A percentile compares a stretch with the other conserved stretches of the same genome.
Evolutionary conservation across 768 basidiomycete genomes (phyloP).

Genomic region (Kwoniella pini): DNA sequence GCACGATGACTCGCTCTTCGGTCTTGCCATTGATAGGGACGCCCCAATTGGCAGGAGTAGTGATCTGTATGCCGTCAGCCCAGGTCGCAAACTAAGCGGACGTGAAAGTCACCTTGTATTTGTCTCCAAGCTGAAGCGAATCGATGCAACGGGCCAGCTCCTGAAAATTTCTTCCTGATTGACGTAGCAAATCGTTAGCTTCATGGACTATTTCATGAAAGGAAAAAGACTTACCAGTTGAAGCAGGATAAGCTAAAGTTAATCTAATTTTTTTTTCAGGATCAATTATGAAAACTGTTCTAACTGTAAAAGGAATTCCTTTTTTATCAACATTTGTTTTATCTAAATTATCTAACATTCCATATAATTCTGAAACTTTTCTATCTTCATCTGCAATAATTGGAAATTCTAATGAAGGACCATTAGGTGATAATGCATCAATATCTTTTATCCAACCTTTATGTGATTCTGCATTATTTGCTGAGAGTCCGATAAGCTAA

Average conservation of each 20-base stretch:
- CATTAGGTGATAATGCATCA: conserved; percentile 60
- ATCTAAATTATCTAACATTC: conserved; percentile 96
- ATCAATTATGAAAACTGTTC: conserved; percentile 96
- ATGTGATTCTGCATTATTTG: conserved; percentile 84
- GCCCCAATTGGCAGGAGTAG: conserved; percentile 71
- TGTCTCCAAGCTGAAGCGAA: conserved; percentile 77
- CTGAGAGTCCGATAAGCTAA: conserved; percentile 66
- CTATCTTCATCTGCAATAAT: conserved; percentile 94
- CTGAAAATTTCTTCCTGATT: conserved; percentile 42
- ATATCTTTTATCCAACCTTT: conserved; percentile 77
- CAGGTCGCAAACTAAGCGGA: no score
- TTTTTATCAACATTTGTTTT: conserved; percentile 66
- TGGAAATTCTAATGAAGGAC: conserved; percentile 82
- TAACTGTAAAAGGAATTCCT: conserved; percentile 88
- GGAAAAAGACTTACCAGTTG: conserved; percentile 66
- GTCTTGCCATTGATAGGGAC: no score
- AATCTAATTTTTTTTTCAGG: conserved; percentile 93
- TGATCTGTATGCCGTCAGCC: no score
- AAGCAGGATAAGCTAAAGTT: conserved; percentile 87
- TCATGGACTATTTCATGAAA: conserved; percentile 59
- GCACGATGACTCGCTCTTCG: conserved; percentile 89
- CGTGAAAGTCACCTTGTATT: no score
- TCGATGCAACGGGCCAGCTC: conserved; percentile 69
- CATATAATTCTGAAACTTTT: conserved; percentile 76
- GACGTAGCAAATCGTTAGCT: neutral